These are phyloP conservation scores for Colletotrichum graminicola DNA, from an alignment of 2,329 filamentous ascomycete species.

Conservation along the genomic window DNA sequence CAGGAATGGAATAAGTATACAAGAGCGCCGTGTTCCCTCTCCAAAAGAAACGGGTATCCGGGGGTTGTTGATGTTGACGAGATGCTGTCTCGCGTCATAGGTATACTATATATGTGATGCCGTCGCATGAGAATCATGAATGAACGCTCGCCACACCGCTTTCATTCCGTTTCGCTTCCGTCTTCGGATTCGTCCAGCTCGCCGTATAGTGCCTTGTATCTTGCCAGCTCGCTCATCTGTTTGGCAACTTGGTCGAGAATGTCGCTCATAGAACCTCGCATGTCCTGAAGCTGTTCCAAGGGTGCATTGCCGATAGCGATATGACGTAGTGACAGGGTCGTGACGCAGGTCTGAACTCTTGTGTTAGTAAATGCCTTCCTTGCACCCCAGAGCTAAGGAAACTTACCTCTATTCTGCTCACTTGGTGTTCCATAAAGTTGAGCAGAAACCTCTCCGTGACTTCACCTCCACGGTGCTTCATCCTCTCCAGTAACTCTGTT, in stretches of 20 bases:
- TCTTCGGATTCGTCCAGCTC: constrained; percentile 53
- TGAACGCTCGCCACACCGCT: constrained; percentile 41
- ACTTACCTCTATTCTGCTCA: constrained; percentile 93
- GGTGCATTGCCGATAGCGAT: constrained; percentile 77
- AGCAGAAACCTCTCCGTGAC: constrained; percentile 89
- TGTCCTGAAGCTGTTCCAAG: constrained; percentile 74
- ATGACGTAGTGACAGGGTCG: constrained; percentile 83
- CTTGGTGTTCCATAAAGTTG: constrained; percentile 93
- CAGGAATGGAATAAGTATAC: constrained; percentile 37
- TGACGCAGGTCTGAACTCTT: constrained; percentile 77
- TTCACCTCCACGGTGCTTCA: constrained; percentile 78
- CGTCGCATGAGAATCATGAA: constrained; percentile 38
- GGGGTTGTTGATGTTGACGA: constrained; percentile 34
- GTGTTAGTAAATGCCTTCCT: constrained; percentile 44
- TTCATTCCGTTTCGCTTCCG: constrained; percentile 52
- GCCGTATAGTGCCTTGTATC: constrained; percentile 68
- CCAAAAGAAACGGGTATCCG: constrained; percentile 41
- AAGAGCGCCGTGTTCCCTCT: constrained; percentile 33
- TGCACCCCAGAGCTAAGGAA: too few species aligned
- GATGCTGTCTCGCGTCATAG: constrained; percentile 37
- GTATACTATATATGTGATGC: constrained; percentile 41
- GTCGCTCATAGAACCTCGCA: constrained; percentile 82
- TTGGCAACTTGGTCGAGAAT: constrained; percentile 73
- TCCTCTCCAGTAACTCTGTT: constrained; percentile 81
- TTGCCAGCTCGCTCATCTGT: constrained; percentile 73